Percentiles rank a stretch among this genome's conserved stretches.
phyloP scores from a whole-genome alignment of 352 stramenopile genomes.

The Aphanomyces cochlioides region DNA sequence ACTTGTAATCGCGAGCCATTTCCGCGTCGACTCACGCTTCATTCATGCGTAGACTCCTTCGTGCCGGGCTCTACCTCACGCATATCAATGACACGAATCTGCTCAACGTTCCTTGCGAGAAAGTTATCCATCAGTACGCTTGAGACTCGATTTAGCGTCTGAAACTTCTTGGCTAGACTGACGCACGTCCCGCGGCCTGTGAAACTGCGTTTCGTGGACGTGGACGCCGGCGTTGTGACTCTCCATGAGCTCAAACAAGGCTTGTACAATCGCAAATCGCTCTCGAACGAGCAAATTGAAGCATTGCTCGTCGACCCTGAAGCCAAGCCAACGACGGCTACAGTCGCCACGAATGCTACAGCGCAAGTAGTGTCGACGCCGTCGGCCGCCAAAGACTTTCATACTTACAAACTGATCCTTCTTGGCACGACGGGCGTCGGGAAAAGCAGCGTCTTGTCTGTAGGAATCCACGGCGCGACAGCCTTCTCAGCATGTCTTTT shows the following conservation, averaged over 20 bases:
- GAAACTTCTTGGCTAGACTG: conserved; percentile 34
- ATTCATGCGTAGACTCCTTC: conserved; percentile 40
- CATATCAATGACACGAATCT: conserved; percentile 76
- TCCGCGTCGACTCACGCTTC: not conserved
- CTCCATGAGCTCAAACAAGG: conserved; percentile 51
- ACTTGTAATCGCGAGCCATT: conserved; percentile 50
- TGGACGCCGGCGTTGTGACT: conserved; percentile 72
- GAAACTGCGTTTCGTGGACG: conserved; percentile 67
- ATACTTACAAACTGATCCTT: conserved; percentile 75
- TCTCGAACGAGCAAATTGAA: conserved; percentile 13
- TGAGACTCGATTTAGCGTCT: not conserved
- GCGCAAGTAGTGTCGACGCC: not conserved
- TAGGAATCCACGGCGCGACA: conserved; percentile 53
- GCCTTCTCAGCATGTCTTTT: conserved; percentile 41
- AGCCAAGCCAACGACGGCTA: conserved; percentile 29
- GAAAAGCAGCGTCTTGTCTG: conserved; percentile 71
- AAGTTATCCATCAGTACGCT: conserved; percentile 55
- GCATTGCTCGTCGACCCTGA: conserved; percentile 40
- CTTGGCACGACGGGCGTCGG: conserved; percentile 71
- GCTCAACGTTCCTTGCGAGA: conserved; percentile 55
- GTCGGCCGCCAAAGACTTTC: not conserved
- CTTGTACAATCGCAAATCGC: conserved; percentile 11
- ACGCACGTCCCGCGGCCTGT: conserved; percentile 54
- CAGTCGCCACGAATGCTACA: conserved; percentile 18
- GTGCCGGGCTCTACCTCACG: conserved; percentile 70